Evolutionary conservation across 768 basidiomycete genomes (phyloP).

Genomic region (Cystobasidium tubakii): DNA sequence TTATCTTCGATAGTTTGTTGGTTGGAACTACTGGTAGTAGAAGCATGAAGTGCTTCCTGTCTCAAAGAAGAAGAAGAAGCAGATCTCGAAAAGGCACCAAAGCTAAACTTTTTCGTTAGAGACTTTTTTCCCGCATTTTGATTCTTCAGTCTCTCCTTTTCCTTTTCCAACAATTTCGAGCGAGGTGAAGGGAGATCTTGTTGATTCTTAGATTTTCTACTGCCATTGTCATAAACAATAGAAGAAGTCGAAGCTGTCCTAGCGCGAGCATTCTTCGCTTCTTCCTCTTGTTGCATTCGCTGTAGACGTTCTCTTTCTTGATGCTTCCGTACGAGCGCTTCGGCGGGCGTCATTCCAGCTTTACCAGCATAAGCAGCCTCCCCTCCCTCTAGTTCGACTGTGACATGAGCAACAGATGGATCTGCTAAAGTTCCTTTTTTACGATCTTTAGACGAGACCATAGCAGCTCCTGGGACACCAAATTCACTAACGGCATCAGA

Average conservation of each 20-base stretch:
- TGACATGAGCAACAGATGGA: constrained; percentile 70
- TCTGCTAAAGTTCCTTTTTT: constrained; percentile 63
- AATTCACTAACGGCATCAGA: constrained; percentile 36
- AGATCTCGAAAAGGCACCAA: constrained; percentile 37
- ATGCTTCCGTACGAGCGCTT: constrained; percentile 52
- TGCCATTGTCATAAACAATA: neutral
- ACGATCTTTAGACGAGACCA: constrained; percentile 51
- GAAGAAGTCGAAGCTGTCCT: constrained; percentile 48
- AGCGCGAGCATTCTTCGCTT: constrained; percentile 45
- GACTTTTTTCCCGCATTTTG: constrained; percentile 16
- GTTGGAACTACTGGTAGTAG: neutral
- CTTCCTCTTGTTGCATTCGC: constrained; percentile 40
- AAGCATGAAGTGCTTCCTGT: constrained; percentile 35
- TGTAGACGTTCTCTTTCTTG: constrained; percentile 44
- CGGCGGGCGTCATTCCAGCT: constrained; percentile 60
- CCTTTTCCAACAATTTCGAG: constrained; percentile 40
- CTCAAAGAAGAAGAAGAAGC: constrained; percentile 37
- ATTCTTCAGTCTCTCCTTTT: constrained; percentile 42
- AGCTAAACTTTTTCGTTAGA: constrained; percentile 32
- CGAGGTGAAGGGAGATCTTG: constrained; percentile 33
- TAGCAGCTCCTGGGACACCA: constrained; percentile 28
- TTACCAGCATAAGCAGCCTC: constrained; percentile 45
- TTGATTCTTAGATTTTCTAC: neutral
- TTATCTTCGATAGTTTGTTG: neutral
- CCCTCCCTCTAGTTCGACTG: constrained; percentile 71